Evolutionary conservation across 1,139 yeast genomes (phyloP), one percentile per base, ranked within the genome.

Genomic region (Candida sanyaensis): DNA sequence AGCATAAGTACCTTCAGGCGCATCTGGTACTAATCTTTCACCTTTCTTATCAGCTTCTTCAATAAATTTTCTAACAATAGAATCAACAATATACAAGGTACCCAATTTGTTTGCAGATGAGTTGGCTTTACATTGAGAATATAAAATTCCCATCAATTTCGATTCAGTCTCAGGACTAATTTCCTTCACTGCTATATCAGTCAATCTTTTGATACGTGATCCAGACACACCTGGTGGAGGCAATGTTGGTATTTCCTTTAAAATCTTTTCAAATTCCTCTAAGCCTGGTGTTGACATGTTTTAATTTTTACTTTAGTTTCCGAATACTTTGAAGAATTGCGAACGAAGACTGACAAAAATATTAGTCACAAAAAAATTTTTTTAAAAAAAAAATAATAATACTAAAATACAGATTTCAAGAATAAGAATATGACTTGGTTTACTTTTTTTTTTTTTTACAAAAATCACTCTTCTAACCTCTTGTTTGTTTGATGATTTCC

Each of bases 171-270:
- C 52, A 41, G 73, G 69, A 60, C 63, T 59, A 47, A 66, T 87
- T 66, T 91, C 82, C 57, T 80, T 81, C 52, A 86, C 76, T 43
- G 97, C 96, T 51, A 88, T 66, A 49, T 88, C 88, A 43, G 93
- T 88, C 62, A 91, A 75, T 61, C 84, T 86, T 65, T 89, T 88
- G 65, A 93, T 93, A 71, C 97, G 91, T 50, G 96, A 84, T 38
- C 98, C 98, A 32, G 97, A 91, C 49, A 93, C 96, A 51, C 99
- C 98, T 23, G 95, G 95, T 27, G 97, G 85, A 68, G 89, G 90
- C 55, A 89, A 75, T 23, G 82, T 75, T 52, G 86, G 80, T 55
- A 92, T 77, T 63, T 92, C 95, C 58, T 83, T 84, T 60, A 92
- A 75, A 51, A 86, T 78, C 52, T 75, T 68, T 66, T 86, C 88